Conservation (phyloP, 768 basidiomycete genomes). For the Hebeloma cylindrosporum region DNA sequence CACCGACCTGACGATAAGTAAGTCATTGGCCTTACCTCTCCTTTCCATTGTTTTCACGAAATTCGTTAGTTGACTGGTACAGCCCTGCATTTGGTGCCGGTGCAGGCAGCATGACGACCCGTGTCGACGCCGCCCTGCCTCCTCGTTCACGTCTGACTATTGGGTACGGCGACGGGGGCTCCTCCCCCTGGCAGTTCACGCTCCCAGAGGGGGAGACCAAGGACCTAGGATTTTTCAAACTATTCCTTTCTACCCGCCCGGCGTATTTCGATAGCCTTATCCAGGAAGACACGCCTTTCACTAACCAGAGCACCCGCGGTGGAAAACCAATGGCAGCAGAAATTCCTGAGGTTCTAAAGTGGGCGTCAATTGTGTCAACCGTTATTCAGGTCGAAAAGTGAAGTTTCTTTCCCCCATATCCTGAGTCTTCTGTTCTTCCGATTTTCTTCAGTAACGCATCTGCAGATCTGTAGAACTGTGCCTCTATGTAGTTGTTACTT, state of each 20-base stretch:
- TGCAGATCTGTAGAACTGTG: too few species aligned
- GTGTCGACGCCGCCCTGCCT: constrained; percentile 27
- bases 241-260: constrained; percentile 39
- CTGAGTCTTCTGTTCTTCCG: too few species aligned
- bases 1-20: constrained; percentile 36
- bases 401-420: too few species aligned
- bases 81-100: constrained; percentile 29
- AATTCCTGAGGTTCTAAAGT: background rate
- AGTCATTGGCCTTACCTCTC: constrained; percentile 7
- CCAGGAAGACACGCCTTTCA: constrained; percentile 19
- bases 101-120: constrained; percentile 14
- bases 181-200: constrained; percentile 30
- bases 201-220: constrained; percentile 29
- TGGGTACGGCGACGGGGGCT: constrained; percentile 41
- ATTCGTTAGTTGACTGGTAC: constrained; percentile 26
- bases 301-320: background rate
- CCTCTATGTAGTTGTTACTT: too few species aligned
- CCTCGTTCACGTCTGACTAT: constrained; percentile 31
- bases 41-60: background rate
- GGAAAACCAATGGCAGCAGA: background rate
- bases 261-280: constrained; percentile 34
- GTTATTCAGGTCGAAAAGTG: too few species aligned
- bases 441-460: too few species aligned
- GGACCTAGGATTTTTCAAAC: constrained; percentile 44
- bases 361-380: too few species aligned